Evolutionary conservation across 768 basidiomycete genomes (phyloP).

Genomic region (Nidula microcarpa): DNA sequence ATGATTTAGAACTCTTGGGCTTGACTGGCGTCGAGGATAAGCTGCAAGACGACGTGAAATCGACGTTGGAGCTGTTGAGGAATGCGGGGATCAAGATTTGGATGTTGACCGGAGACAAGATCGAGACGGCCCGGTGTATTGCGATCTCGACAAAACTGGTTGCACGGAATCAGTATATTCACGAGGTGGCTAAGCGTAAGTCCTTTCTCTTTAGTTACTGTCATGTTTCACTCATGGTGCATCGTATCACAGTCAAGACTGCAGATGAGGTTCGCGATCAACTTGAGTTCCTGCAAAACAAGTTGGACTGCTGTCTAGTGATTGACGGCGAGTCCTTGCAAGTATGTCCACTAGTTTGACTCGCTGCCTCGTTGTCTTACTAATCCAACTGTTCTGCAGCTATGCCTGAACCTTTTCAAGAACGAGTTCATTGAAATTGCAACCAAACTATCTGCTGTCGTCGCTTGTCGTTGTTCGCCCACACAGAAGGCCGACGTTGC

Average conservation of each 20-base stretch:
- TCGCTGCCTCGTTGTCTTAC: neutral
- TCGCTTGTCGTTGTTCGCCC: conserved; percentile 96
- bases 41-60: conserved; percentile 94
- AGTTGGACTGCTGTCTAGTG: conserved; percentile 95
- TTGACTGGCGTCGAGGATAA: conserved; percentile 99
- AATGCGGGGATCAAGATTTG: conserved; percentile 99
- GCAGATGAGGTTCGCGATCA: conserved; percentile 80
- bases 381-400: conserved; percentile 36
- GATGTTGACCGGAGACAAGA: conserved; percentile 99
- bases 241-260: conserved; percentile 65
- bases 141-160: conserved; percentile 97
- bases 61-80: conserved; percentile 85
- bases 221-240: neutral
- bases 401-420: conserved; percentile 87
- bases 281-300: conserved; percentile 90
- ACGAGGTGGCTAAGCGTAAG: conserved; percentile 90
- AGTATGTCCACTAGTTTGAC: conserved; percentile 35
- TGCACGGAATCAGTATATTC: conserved; percentile 94
- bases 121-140: conserved; percentile 97
- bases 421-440: conserved; percentile 95
- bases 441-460: conserved; percentile 93
- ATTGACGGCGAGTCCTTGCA: conserved; percentile 97
- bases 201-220: conserved; percentile 6
- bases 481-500: conserved; percentile 99
- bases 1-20: conserved; percentile 87